Evolutionary conservation across 768 basidiomycete genomes (phyloP), one percentile per base, ranked within the genome.

Genomic region (Basidioascus undulatus): DNA sequence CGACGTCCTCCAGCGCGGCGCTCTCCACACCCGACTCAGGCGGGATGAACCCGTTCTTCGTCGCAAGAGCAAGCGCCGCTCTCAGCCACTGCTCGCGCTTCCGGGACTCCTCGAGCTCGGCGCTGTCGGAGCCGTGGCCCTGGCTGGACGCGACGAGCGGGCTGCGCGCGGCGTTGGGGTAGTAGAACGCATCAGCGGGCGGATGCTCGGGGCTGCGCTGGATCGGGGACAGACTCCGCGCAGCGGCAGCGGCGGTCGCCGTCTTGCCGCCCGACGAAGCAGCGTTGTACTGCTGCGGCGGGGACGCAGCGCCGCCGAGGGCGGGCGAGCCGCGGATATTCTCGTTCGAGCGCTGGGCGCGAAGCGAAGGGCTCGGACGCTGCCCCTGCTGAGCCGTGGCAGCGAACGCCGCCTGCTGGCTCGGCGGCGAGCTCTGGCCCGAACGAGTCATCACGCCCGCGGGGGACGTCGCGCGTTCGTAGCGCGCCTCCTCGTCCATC

Each of bases 21-120:
- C 10, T 15, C 10, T 15, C 15, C 10, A 30, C 10, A 30, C 28
- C 28, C 10, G 10, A 37, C 15, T 32, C 43, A 8, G 46, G 46
- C 30, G 39, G 69, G 15, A 78, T 62, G 57, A 76, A 94, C 4
- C 89, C 89, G 39, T 74, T 64, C 39, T 72, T 69, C 20, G 69
- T 65, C 1, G 89, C 89, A 52, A 74, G 69, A 5, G 62, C 59
- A 35, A 98, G 58, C 1, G 80, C 76, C 35, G 73, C 72, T 53
- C 71, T 74, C 72, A 94, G 74, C 76, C 89, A 92, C 27, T 62
- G 61, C 62, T 83, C 74, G 48, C 79, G 70, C 53, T 70, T 70
- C 65, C 71, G 74, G 48, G 76, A 58, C 35, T 62, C 62, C 47
- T 83, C 81, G 35, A 92, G 54, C 56, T 89, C 84, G 46, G 41